A percentile compares a stretch with the other conserved stretches of the same genome.
phyloP scores from a whole-genome alignment of 2,329 filamentous ascomycete species.

The Penicillium hesseltinei region DNA sequence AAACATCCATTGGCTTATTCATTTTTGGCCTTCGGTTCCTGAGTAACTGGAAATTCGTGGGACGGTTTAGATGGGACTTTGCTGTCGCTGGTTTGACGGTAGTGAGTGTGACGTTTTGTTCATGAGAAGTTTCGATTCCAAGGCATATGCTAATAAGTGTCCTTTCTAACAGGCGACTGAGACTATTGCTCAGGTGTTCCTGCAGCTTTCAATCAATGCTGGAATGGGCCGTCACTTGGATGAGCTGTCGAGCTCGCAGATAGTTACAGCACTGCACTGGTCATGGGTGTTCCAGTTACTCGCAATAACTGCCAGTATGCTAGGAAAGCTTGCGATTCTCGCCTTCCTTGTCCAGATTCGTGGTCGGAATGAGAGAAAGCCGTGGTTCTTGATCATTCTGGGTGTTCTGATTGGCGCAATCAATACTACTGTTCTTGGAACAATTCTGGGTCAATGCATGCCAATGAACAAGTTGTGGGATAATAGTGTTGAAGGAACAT shows the following conservation, averaged over 20 bases:
- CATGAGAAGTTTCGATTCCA: neutral
- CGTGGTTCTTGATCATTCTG: constrained; percentile 19
- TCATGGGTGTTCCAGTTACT: constrained; percentile 26
- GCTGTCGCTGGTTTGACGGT: constrained; percentile 15
- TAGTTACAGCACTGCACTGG: constrained; percentile 17
- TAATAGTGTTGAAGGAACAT: constrained; percentile 15
- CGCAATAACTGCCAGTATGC: constrained; percentile 19
- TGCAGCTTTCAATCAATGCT: constrained; percentile 18
- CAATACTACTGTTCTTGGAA: constrained; percentile 19
- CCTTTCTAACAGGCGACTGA: neutral
- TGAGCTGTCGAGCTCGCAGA: constrained; percentile 4
- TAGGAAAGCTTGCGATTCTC: constrained; percentile 26
- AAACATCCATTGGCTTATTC: constrained; percentile 17
- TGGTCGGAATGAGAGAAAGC: constrained; percentile 18
- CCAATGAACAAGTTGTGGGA: constrained; percentile 25
- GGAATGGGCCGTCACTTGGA: constrained; percentile 21
- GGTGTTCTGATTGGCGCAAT: constrained; percentile 18
- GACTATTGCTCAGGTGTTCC: constrained; percentile 12
- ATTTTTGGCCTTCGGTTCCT: constrained; percentile 19
- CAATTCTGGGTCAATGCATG: constrained; percentile 20
- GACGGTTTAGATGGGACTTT: constrained; percentile 21
- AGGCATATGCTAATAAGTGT: neutral
- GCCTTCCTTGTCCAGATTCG: constrained; percentile 26
- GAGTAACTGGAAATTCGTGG: constrained; percentile 17
- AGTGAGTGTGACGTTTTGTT: constrained; percentile 5